Evolutionary conservation across 2,329 filamentous ascomycete species (phyloP), one percentile per base, ranked within the genome.

Genomic region (Fonsecaea pedrosoi): DNA sequence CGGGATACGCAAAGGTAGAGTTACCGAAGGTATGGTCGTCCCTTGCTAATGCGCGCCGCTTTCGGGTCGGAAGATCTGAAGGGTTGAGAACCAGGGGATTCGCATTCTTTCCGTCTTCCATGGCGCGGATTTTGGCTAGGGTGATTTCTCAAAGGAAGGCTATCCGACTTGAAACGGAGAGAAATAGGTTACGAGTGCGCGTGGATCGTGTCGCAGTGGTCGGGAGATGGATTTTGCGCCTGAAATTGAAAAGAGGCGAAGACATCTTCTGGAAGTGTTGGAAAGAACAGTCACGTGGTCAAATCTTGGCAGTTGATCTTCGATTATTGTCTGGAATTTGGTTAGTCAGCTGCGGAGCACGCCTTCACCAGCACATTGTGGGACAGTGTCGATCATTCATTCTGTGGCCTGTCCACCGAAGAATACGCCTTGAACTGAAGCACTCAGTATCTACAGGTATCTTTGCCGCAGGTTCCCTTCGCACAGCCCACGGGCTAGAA

Each of bases 1-100:
- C 77, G 42, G 84, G 82, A 62, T 80, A 79, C 69, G 85, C 82
- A 76, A 89, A 88, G 53, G 88, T 76, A 1, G 74, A 76, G 40
- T 69, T 71, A 18, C 70, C 73, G 60, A 76, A 70, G 38, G 71
- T 67, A 32, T 34, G 78, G 69, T 82, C 84, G 53, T 82, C 81
- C 67, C 80, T 78, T 37, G 78, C 78, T 71, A 75, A 75, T 69
- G 77, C 72, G 63, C 78, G 76, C 68, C 85, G 83, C 71, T 87
- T 85, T 70, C 94, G 89, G 35, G 92, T 95, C 54, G 95, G 94
- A 59, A 99, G 87, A 80, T 98, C 92, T 53, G 92, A 92, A 60
- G 89, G 86, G 80, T 90, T 96, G 75, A 98, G 83, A 76, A 99
- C 94, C 70, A 92, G 96, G 62, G 95, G 95, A 82, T 99, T 98